A percentile compares a stretch with the other conserved stretches of the same genome.
These are phyloP conservation scores for Amorphotheca resinae DNA, from an alignment of 495 filamentous ascomycete genomes.

Conservation along the genomic window DNA sequence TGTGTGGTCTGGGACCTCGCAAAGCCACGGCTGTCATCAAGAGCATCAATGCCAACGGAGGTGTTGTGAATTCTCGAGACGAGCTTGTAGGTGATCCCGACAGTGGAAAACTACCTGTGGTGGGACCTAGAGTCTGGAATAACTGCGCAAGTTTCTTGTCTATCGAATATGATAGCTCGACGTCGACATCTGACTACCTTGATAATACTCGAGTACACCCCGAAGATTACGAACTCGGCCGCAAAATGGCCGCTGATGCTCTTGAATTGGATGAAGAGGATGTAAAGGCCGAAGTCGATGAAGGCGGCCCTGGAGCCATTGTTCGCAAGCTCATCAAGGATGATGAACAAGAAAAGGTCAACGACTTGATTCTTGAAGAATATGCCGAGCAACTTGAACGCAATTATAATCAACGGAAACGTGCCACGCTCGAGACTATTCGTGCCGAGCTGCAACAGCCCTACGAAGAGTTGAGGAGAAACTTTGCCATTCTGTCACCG, in stretches of 20 bases:
- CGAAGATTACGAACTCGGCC: slow-evolving; percentile 92
- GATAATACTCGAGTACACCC: slow-evolving; percentile 96
- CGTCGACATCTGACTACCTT: slow-evolving; percentile 72
- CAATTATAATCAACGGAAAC: slow-evolving; percentile 86
- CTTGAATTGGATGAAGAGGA: slow-evolving; percentile 95
- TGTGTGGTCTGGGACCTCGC: slow-evolving; percentile 85
- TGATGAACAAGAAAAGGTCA: slow-evolving; percentile 84
- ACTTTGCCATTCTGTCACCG: slow-evolving; percentile 53
- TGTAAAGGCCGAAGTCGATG: slow-evolving; percentile 83
- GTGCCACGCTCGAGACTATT: slow-evolving; percentile 92
- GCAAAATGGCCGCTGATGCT: slow-evolving; percentile 97
- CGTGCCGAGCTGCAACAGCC: slow-evolving; percentile 83
- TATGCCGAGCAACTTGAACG: slow-evolving; percentile 92
- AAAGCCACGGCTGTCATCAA: slow-evolving; percentile 84
- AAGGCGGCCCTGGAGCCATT: slow-evolving; percentile 76
- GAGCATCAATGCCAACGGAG: slow-evolving; percentile 79
- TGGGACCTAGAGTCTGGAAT: slow-evolving; percentile 83
- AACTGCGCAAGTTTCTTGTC: slow-evolving; percentile 93
- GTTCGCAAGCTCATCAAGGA: slow-evolving; percentile 87
- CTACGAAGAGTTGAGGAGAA: slow-evolving; percentile 84
- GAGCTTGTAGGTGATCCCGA: slow-evolving; percentile 81
- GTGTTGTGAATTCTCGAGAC: slow-evolving; percentile 63
- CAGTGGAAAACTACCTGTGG: slow-evolving; percentile 59
- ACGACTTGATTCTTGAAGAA: slow-evolving; percentile 90
- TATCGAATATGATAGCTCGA: slow-evolving; percentile 71